These are phyloP conservation scores for Lipomyces japonicus DNA, from an alignment of 805 yeast genomes.

Conservation along the genomic window DNA sequence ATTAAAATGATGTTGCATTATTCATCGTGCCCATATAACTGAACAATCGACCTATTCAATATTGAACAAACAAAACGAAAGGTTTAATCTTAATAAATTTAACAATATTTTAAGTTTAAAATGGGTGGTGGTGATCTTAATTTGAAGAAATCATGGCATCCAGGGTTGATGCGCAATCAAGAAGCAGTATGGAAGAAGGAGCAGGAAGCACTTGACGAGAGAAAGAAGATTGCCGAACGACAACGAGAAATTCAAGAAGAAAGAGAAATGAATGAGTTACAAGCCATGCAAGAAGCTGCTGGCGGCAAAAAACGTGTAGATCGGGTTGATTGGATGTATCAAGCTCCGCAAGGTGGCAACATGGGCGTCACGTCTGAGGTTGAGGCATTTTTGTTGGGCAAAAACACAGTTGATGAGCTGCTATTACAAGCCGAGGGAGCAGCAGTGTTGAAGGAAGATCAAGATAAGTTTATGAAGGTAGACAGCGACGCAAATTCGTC, in stretches of 20 bases:
- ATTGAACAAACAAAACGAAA: no score
- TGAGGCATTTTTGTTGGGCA: constrained; percentile 57
- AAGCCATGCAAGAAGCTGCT: constrained; percentile 44
- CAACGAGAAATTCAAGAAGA: constrained; percentile 62
- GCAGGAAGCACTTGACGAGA: constrained; percentile 69
- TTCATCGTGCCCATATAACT: no score
- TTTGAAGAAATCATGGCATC: constrained; percentile 94
- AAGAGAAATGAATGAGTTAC: constrained; percentile 55
- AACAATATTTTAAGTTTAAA: no score
- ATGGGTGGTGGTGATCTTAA: constrained; percentile 57
- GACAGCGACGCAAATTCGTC: constrained; percentile 18
- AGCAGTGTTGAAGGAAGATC: constrained; percentile 11
- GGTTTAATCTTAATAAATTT: no score
- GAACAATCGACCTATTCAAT: no score
- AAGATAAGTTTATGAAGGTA: constrained; percentile 15
- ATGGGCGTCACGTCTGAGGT: constrained; percentile 36
- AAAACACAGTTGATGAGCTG: constrained; percentile 45
- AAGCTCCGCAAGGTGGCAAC: constrained; percentile 42
- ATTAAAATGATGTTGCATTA: no score
- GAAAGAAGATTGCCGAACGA: constrained; percentile 58
- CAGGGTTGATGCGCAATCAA: constrained; percentile 78
- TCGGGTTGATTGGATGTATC: constrained; percentile 85
- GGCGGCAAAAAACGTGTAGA: constrained; percentile 41
- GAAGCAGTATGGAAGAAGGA: constrained; percentile 81
- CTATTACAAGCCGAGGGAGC: constrained; percentile 33